A percentile compares a stretch with the other conserved stretches of the same genome.
Evolutionary conservation across 1,139 yeast species (phyloP).

Genomic region (Suhomyces bokatorum): DNA sequence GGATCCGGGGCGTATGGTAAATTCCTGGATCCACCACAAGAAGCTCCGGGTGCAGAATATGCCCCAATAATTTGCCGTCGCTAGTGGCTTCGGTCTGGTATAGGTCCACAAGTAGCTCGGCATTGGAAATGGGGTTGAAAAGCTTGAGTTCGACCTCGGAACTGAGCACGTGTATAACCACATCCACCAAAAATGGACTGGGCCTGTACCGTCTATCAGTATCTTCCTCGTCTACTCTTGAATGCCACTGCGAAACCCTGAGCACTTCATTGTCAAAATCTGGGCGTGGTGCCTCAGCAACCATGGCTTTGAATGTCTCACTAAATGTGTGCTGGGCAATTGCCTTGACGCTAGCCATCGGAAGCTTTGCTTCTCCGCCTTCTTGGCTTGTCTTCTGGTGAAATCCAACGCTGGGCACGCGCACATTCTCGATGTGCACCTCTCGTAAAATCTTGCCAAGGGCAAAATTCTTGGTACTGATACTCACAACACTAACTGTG

Average conservation of each 20-base stretch:
- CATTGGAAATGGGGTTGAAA: constrained; percentile 52
- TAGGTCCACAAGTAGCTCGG: constrained; percentile 40
- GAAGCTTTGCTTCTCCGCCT: not conserved
- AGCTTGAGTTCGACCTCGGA: constrained; percentile 54
- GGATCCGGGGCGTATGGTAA: constrained; percentile 48
- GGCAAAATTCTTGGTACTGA: constrained; percentile 17
- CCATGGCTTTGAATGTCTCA: not conserved
- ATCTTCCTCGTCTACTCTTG: not conserved
- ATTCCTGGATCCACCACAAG: constrained; percentile 51
- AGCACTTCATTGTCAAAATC: not conserved
- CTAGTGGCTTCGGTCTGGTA: constrained; percentile 47
- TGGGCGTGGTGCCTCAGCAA: no score
- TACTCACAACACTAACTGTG: constrained; percentile 12
- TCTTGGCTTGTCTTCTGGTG: not conserved
- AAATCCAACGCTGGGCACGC: constrained; percentile 20
- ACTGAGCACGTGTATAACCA: constrained; percentile 52
- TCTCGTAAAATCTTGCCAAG: constrained; percentile 21
- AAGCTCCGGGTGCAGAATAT: constrained; percentile 35
- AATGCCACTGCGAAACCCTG: not conserved
- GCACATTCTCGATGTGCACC: constrained; percentile 16
- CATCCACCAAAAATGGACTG: constrained; percentile 38
- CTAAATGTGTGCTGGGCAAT: not conserved
- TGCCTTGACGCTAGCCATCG: not conserved
- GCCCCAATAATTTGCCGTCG: constrained; percentile 48
- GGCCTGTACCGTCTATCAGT: constrained; percentile 6